Conservation (phyloP, 169 alveolate genomes). For the Plasmodium vivax region DNA sequence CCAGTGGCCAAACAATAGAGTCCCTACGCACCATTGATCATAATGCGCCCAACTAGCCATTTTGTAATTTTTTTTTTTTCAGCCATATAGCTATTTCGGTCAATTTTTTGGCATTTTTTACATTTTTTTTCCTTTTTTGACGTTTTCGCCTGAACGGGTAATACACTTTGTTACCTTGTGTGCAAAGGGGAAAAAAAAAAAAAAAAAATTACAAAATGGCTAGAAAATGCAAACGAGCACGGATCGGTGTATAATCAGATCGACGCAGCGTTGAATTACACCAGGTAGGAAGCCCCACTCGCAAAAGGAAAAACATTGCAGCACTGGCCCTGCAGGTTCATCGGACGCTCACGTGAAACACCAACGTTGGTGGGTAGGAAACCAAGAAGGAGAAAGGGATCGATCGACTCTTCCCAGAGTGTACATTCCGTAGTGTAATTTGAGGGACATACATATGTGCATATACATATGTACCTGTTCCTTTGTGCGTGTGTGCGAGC, state of each 20-base stretch:
- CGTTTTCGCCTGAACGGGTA: background rate
- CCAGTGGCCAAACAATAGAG: constrained; percentile 70
- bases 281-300: background rate
- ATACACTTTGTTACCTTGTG: background rate
- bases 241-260: background rate
- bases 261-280: background rate
- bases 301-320: background rate
- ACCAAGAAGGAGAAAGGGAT: background rate
- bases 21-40: constrained; percentile 66
- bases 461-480: background rate
- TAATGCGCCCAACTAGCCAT: constrained; percentile 44
- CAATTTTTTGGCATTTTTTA: background rate
- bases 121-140: background rate
- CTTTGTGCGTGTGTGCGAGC: background rate
- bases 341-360: background rate
- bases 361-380: background rate
- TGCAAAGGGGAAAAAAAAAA: background rate
- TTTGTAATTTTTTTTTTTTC: background rate
- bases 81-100: background rate
- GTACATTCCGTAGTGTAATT: background rate
- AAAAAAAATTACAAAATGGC: background rate
- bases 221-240: background rate
- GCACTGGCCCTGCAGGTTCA: background rate
- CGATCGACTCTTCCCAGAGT: background rate
- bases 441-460: background rate